Evolutionary conservation across 2,329 filamentous ascomycete species (phyloP), one percentile per base, ranked within the genome.

Genomic region (Epichloe hybrida): DNA sequence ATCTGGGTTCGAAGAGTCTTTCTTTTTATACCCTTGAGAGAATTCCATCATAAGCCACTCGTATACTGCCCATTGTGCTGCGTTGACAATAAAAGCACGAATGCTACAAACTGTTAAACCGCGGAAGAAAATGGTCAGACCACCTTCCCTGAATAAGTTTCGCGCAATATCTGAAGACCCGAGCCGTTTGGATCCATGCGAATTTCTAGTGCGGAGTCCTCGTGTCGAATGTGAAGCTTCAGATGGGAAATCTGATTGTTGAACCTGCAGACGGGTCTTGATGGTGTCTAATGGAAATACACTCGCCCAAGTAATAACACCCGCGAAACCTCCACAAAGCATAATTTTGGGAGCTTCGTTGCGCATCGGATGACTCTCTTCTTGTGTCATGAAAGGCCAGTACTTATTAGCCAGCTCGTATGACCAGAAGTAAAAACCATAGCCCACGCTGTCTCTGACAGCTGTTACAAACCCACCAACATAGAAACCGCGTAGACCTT

Each of bases 351-450:
- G 68, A 1, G 82, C 77, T 49, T 68, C 74, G 20, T 75, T 66
- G 12, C 67, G 58, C 43, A 63, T 51, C 0, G 61, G 61, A 2
- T 58, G 52, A 21, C 4, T 37, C 11, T 58, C 56, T 13, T 58
- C 50, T 11, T 52, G 53, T 15, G 52, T 40, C 8, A 52, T 53
- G 56, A 68, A 68, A 17, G 70, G 70, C 65, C 81, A 72, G 50
- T 72, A 70, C 37, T 79, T 75, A 55, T 84, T 88, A 56, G 75
- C 80, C 52, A 90, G 70, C 66, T 94, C 86, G 62, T 96, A 97
- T 1, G 85, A 84, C 86, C 86, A 95, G 66, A 97, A 97, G 63
- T 96, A 97, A 66, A 96, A 96, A 0, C 90, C 91, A 68, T 96
- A 97, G n/a, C 91, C 91, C 50, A 96, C 78, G 52, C 84, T 84